Base-by-base conservation (phyloP, 2,329 filamentous ascomycete species). In the Colletotrichum sp. region DNA sequence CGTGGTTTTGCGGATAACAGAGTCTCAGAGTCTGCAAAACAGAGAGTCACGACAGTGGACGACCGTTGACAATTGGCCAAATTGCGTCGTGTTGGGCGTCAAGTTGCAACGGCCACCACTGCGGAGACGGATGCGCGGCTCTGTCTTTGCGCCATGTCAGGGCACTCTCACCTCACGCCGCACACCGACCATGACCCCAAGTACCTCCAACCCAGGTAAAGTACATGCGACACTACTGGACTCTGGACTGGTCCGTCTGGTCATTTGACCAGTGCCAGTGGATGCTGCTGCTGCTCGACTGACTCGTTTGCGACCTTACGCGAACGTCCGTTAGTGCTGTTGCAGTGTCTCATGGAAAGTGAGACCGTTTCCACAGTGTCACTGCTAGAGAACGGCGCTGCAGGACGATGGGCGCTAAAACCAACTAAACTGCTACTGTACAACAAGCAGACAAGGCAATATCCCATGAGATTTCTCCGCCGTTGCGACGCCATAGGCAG, bases 251-350 rank as follows among this genome's bases (percentile, higher is more conserved):
- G 19, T 30, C 22, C 25, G 44, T 64, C 32, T 64, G 15, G 36
- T 74, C 67, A 61, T 61, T 32, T 48, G 30, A 59, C 67, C 61
- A 63, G 52, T 32, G 61, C 28, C 6, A n/a, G 52, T 39, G 30
- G 30, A 52, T 48, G 44, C 39, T 52, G 44, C 39, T 52, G 15
- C 39, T 16, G n/a, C 19, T 55, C 11, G 28, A 65, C 52, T 75
- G 73, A 75, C 73, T 75, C 69, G 73, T 57, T 25, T n/a, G 48
- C 34, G 19, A 48, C 39, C 39, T 48, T 44, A 63, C 55, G 69
- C 63, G 55, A 63, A 60, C 60, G 22, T 30, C 63, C 44, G 32
- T 60, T 59, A 57, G 68, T 52, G 55, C 36, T 72, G 68, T 55
- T 60, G 72, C 68, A 63, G 61, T 65, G 72, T 65, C 59, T 74